These are phyloP conservation scores for Rhynchospora pubera DNA, from an alignment of 176 grass and related monocot genomes.

Conservation along the genomic window DNA sequence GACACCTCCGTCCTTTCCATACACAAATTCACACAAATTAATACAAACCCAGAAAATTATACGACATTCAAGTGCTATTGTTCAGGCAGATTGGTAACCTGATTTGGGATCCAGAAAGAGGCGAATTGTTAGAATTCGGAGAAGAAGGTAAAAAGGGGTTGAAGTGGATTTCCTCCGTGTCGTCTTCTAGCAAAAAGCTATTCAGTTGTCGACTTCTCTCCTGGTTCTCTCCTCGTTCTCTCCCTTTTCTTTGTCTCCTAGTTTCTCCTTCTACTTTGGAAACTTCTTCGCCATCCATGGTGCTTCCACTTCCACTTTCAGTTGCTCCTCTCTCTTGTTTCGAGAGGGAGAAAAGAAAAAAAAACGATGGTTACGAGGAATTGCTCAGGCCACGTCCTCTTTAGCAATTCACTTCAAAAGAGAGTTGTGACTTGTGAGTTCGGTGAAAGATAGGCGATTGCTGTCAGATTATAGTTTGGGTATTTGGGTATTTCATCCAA, in stretches of 20 bases:
- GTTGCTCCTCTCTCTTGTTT: too few species aligned
- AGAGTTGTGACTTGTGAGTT: too few species aligned
- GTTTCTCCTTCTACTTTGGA: not conserved
- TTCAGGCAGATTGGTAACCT: conserved; percentile 1
- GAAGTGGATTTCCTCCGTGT: conserved; percentile 6
- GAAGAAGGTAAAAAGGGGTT: conserved; percentile 18
- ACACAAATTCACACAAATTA: not conserved
- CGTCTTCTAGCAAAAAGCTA: not conserved
- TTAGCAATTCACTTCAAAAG: too few species aligned
- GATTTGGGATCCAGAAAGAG: conserved; percentile 9
- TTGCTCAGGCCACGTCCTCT: too few species aligned
- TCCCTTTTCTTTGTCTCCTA: not conserved
- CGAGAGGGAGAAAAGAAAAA: too few species aligned
- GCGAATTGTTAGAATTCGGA: not conserved
- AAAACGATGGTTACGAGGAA: too few species aligned
- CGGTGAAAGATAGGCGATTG: too few species aligned
- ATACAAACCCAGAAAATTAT: not conserved
- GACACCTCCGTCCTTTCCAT: conserved; percentile 49
- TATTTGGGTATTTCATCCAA: too few species aligned
- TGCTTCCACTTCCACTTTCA: not conserved
- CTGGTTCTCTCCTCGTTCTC: not conserved
- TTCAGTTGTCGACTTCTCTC: not conserved
- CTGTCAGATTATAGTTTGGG: too few species aligned
- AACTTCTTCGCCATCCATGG: not conserved
- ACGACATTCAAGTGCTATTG: not conserved